A percentile compares a stretch with the other conserved stretches of the same genome.
These are phyloP conservation scores for Mortierella sp. DNA, from an alignment of 371 early-diverging fungal genomes.

Conservation along the genomic window DNA sequence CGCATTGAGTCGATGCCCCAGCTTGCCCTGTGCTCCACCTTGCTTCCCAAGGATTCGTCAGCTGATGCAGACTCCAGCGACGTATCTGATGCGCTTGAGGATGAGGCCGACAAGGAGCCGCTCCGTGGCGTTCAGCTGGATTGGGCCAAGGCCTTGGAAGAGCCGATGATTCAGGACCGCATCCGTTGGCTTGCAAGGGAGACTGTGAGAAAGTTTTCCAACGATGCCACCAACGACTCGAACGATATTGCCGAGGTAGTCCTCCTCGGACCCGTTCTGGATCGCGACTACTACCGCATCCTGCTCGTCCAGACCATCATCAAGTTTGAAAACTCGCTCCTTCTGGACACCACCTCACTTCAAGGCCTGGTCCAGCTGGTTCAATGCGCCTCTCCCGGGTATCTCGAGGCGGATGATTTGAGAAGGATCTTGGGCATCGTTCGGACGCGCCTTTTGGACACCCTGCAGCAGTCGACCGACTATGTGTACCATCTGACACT, in stretches of 20 bases:
- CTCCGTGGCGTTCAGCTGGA: neutral
- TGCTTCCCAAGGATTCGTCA: neutral
- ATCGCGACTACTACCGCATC: conserved; percentile 4
- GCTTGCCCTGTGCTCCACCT: neutral
- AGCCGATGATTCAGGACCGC: neutral
- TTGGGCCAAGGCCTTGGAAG: neutral
- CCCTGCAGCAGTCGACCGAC: neutral
- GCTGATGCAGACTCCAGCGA: neutral
- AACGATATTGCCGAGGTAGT: conserved; percentile 8
- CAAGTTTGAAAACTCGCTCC: neutral
- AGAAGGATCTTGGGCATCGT: conserved; percentile 1
- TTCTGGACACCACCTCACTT: conserved; percentile 8
- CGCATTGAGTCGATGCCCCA: conserved; percentile 5
- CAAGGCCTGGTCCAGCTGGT: conserved; percentile 17
- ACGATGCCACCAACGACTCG: conserved; percentile 2
- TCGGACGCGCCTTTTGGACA: neutral
- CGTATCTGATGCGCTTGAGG: neutral
- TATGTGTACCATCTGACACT: conserved; percentile 8
- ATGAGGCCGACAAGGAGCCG: neutral
- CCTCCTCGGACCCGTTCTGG: conserved; percentile 1
- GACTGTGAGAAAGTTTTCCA: neutral
- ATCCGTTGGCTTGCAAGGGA: neutral
- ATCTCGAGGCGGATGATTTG: conserved; percentile 16
- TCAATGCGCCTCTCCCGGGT: conserved; percentile 2
- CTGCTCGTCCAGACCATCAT: neutral